Base-by-base conservation (phyloP, 495 filamentous ascomycete genomes). In the Penicillium alfredii region DNA sequence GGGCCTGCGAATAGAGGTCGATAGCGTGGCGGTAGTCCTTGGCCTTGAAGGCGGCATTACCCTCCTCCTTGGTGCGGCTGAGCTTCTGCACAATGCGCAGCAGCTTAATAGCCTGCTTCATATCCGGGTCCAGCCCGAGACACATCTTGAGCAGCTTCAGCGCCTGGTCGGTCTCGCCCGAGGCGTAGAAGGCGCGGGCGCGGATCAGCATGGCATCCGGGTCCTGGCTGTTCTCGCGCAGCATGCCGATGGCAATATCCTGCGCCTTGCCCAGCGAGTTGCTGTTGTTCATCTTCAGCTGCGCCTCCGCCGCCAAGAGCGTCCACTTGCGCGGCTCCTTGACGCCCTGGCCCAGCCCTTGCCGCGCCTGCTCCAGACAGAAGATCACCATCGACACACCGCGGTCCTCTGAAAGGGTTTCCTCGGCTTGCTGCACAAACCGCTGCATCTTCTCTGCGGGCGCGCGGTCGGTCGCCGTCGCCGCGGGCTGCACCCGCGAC, bases 151-250 rank as follows among this genome's bases (percentile, higher is more conserved):
- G 88, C 61, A 93, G 82, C 51, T 89, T 82, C n/a, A 93, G 68
- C 2, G 92, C 93, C 66, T 95, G 93, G 0, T 89, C 85, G 45
- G 94, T 94, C 46, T 98, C 93, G 15, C 92, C 92, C 55, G 87
- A 81, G 4, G 80, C 82, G 51, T 97, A 97, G 40, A 92, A 70
- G 6, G 87, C 84, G 33, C 87, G 77, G 15, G 92, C 92, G 26
- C 92, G 79, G 35, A 98, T 71, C 23, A 97, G 82, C 49, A 97
- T 64, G 2, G 92, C 93, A 61, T 98, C 93, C 8, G 92, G 88
- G 55, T 98, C 92, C 55, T 86, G 79, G 63, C 66, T 84, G 64
- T 97, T 96, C 47, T 79, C 72, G 14, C 92, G 75, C 18, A 98
- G 72, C 41, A 98, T 59, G 1, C 70, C 72, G 76, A 96, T 93